Evolutionary conservation across 2,329 filamentous ascomycete genomes (phyloP), one percentile per base, ranked within the genome.

Genomic region (Diaporthe australafricana): DNA sequence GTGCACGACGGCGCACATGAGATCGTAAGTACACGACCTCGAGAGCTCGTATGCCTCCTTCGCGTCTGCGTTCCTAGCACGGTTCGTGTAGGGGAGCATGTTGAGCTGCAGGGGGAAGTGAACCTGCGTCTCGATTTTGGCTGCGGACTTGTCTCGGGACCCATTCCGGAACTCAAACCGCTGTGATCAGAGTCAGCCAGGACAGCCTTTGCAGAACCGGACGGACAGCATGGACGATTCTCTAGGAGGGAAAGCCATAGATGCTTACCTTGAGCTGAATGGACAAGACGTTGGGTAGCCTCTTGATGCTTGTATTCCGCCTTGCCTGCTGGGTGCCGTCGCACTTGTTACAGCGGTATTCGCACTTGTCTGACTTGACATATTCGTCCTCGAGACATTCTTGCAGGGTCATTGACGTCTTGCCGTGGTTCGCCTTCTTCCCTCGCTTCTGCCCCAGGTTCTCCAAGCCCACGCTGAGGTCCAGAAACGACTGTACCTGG

Each of bases 1-100:
- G 79, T 98, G 96, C 48, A 98, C 95, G 27, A 98, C 93, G 3
- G 98, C 95, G 74, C 93, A 95, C 22, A 95, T 88, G 1, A 98
- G 88, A 76, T 98, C 94, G 80, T 98, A 98, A 6, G 92, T 90
- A 78, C 93, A 95, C 6, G 89, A 91, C 76, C 89, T 85, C 69
- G 87, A 87, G 22, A 92, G 80, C 77, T 91, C 89, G 62, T 84
- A 84, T 70, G 83, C 84, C 56, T 89, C 84, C 75, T 84, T 87
- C 7, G 77, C 78, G 72, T 90, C 87, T 48, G 86, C 81, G 56
- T 79, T 83, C 72, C 87, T 84, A 48, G 90, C 89, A 22, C 89
- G 88, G 56, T 92, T 94, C 0, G 95, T 96, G 81, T 97, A 98
- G 0, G 95, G 95, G 27, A 94, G 88, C 90, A 98, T 94, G 79